Conservation (phyloP, 805 yeast genomes). For the Hanseniaspora meyeri region DNA sequence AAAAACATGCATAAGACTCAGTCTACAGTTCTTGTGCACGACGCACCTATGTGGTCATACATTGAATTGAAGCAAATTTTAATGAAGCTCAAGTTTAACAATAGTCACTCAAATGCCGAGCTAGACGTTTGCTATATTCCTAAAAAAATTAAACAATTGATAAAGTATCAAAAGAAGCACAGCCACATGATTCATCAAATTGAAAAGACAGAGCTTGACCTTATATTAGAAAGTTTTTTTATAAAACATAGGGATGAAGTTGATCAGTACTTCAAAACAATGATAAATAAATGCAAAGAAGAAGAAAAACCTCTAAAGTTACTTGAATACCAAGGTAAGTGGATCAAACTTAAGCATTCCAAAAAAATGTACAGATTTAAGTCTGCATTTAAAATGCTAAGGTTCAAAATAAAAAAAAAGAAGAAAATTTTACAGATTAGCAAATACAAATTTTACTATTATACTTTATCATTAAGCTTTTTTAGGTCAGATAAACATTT, state of each 20-base stretch:
- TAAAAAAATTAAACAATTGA: constrained; percentile 32
- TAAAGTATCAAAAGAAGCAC: constrained; percentile 25
- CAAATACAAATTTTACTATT: neutral
- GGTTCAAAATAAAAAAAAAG: neutral
- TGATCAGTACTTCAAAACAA: neutral
- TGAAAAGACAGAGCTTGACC: constrained; percentile 32
- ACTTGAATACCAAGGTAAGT: neutral
- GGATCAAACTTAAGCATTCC: neutral
- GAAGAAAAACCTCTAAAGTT: neutral
- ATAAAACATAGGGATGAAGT: neutral
- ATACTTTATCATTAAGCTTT: neutral
- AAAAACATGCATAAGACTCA: neutral
- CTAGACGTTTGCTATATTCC: constrained; percentile 48
- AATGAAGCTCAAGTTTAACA: constrained; percentile 24
- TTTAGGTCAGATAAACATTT: neutral
- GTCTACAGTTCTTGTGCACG: constrained; percentile 1
- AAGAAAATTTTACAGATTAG: neutral
- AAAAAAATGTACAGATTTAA: neutral
- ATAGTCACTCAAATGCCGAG: constrained; percentile 37
- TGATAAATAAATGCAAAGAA: neutral
- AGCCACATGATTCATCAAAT: constrained; percentile 24
- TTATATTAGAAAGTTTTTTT: constrained; percentile 22
- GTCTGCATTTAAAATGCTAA: neutral
- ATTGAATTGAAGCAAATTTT: constrained; percentile 18
- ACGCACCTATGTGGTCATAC: constrained; percentile 15